Evolutionary conservation across 352 stramenopile species (phyloP).

Genomic region (Globisporangium takayamanum): DNA sequence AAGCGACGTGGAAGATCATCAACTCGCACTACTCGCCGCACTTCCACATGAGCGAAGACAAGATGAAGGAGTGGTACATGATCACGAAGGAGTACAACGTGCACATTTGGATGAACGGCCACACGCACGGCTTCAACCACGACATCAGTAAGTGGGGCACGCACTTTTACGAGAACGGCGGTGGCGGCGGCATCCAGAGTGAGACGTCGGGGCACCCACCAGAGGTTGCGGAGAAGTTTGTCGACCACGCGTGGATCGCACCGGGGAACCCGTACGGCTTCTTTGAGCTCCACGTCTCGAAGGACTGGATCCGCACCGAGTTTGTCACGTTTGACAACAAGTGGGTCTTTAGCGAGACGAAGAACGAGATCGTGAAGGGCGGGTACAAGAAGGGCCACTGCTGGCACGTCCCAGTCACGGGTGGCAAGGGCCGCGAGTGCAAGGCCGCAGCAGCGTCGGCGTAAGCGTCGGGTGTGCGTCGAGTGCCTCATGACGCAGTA

Average conservation of each 20-base stretch:
- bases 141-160: conserved; percentile 81
- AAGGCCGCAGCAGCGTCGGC: not conserved
- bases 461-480: conserved; percentile 1
- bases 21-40: conserved; percentile 89
- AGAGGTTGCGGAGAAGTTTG: conserved; percentile 66
- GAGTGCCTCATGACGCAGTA: not conserved
- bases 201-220: conserved; percentile 76
- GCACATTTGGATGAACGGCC: conserved; percentile 78
- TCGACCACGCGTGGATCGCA: conserved; percentile 77
- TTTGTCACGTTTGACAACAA: conserved; percentile 79
- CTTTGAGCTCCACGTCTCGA: conserved; percentile 78
- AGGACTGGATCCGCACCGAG: conserved; percentile 81
- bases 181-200: conserved; percentile 79
- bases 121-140: conserved; percentile 87
- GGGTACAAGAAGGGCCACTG: conserved; percentile 79
- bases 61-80: conserved; percentile 87
- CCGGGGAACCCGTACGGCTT: conserved; percentile 79
- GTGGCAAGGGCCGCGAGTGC: conserved; percentile 62
- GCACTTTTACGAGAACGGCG: conserved; percentile 86
- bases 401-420: conserved; percentile 77
- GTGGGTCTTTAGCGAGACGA: conserved; percentile 75
- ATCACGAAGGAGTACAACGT: conserved; percentile 73
- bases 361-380: conserved; percentile 70
- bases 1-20: conserved; percentile 80
- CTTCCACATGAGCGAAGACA: conserved; percentile 85